phyloP scores from a whole-genome alignment of 2,329 filamentous ascomycete genomes.

The Trichoderma guizhouense region DNA sequence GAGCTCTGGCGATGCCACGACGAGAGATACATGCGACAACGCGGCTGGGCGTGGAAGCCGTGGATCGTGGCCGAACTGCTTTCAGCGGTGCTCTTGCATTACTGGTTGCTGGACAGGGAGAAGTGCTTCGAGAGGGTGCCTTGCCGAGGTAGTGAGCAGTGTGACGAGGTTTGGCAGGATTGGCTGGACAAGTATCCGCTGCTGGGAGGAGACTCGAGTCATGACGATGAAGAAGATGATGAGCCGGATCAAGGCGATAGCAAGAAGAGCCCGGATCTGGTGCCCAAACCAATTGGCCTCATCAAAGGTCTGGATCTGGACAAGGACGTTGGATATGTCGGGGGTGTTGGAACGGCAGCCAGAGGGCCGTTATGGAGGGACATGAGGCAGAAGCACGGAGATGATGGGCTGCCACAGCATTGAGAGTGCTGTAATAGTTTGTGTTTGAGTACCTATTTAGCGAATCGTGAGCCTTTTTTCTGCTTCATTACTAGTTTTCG shows the following conservation, averaged over 20 bases:
- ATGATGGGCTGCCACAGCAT: slow-evolving; percentile 7
- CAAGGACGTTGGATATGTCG: slow-evolving; percentile 28
- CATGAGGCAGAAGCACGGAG: background rate
- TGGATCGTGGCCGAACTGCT: slow-evolving; percentile 24
- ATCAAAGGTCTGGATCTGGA: slow-evolving; percentile 24
- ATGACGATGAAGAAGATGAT: background rate
- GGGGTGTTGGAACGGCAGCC: slow-evolving; percentile 24
- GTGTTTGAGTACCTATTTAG: too few relatives aligned
- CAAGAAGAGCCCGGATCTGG: slow-evolving; percentile 17
- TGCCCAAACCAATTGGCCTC: slow-evolving; percentile 20
- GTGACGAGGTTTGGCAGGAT: slow-evolving; percentile 29
- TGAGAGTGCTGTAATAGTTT: background rate
- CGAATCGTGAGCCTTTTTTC: background rate
- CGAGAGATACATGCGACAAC: slow-evolving; percentile 21
- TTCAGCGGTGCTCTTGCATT: slow-evolving; percentile 21
- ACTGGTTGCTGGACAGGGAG: slow-evolving; percentile 23
- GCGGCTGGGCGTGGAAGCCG: slow-evolving; percentile 24
- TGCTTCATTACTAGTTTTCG: background rate
- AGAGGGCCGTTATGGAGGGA: slow-evolving; percentile 7
- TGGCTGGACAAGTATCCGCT: slow-evolving; percentile 29
- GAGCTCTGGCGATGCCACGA: slow-evolving; percentile 27
- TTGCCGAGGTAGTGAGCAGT: slow-evolving; percentile 13
- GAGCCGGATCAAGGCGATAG: background rate
- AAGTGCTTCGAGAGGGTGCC: slow-evolving; percentile 20
- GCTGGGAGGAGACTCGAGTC: background rate